Percentiles rank a stretch among this genome's conserved stretches.
Evolutionary conservation across 306 rosid species (phyloP).

Genomic region (Vigna radiata): DNA sequence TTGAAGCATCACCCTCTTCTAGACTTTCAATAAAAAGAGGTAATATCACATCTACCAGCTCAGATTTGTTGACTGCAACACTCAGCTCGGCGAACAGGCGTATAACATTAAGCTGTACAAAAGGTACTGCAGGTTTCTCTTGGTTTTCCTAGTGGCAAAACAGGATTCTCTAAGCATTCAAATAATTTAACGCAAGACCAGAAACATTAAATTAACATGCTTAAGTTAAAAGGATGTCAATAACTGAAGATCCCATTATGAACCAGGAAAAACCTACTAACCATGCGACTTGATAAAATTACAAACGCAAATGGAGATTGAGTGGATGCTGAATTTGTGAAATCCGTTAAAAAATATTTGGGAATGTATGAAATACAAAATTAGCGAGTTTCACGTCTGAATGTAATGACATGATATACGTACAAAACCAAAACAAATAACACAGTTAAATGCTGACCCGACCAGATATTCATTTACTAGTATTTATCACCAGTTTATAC

Average conservation of each 20-base stretch:
- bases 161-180: conserved; percentile 42
- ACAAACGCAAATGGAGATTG: conserved; percentile 24
- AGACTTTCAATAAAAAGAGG: conserved; percentile 94
- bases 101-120: conserved; percentile 88
- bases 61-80: conserved; percentile 79
- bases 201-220: conserved; percentile 31
- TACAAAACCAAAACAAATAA: not conserved
- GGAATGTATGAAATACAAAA: conserved; percentile 35
- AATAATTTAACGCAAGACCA: conserved; percentile 21
- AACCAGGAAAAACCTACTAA: conserved; percentile 27
- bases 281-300: conserved; percentile 19
- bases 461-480: conserved; percentile 16
- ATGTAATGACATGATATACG: conserved; percentile 1
- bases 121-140: conserved; percentile 82
- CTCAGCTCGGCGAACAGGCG: conserved; percentile 82
- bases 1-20: conserved; percentile 98
- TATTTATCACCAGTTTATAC: conserved; percentile 23
- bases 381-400: conserved; percentile 22
- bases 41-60: conserved; percentile 86
- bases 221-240: conserved; percentile 24
- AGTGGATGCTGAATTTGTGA: conserved; percentile 11
- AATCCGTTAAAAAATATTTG: conserved; percentile 10
- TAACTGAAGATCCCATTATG: conserved; percentile 16
- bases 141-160: conserved; percentile 73
- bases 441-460: not conserved